Evolutionary conservation across 257 asterid species (phyloP), one percentile per base, ranked within the genome.

Genomic region (Linderniella brevidens): DNA sequence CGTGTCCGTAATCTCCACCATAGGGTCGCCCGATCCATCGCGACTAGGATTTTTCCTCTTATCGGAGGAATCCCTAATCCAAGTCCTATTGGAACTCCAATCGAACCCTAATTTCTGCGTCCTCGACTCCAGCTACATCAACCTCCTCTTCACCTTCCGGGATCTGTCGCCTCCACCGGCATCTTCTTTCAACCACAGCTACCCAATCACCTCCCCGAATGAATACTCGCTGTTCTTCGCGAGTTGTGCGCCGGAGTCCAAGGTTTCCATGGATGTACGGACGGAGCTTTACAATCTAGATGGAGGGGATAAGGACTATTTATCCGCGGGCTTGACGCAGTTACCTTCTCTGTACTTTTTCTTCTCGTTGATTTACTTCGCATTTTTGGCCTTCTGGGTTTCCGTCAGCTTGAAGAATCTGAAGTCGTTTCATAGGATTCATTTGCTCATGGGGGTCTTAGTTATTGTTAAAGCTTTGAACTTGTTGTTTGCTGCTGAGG

Each of bases 211-310:
- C 18, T 53, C 75, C 9, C 96, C 98, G 0, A 79, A 81, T 46
- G 98, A 90, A 46, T 81, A 90, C 40, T 81, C 94, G 7, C 74
- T 90, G 2, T 84, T 90, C 53, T 90, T 84, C 64, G 94, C 98
- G 14, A 90, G 84, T 41, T 90, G 98, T 43, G 94, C 81, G 0
- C 92, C 92, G 0, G 92, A 90, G 63, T 76, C 94, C 0, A 55
- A 71, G n/a, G 96, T 90, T 37, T 59, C 96, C 49, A 85, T 90
- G 98, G 59, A 67, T 9, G 98, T 90, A 3, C 68, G 68, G 10
- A 90, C 96, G 8, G 98, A 84, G 72, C 80, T 90, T 17, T 90
- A 74, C 54, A 84, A 90, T 58, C 64, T 84, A 49, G 96, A 80
- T 36, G 73, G 83, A 20, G 56, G 63, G n/a, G 82, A 45, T 32